phyloP scores from a whole-genome alignment of 495 filamentous ascomycete genomes.

The Hypoxylon lenormandii region DNA sequence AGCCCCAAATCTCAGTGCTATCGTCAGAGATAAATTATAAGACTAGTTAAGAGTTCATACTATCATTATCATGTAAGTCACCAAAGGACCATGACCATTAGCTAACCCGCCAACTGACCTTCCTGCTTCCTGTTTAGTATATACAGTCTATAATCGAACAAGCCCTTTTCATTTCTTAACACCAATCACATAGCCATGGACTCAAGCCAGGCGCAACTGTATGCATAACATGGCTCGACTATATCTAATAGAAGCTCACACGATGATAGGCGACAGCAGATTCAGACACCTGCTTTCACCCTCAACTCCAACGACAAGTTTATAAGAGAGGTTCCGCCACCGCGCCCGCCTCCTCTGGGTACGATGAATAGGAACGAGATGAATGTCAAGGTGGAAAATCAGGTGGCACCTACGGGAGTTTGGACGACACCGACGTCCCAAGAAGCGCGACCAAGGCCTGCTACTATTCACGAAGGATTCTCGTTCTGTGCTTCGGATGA shows the following conservation, averaged over 20 bases:
- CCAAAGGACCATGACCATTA: constrained; percentile 35
- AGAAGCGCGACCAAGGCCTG: constrained; percentile 62
- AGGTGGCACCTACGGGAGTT: constrained; percentile 54
- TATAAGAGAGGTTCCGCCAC: constrained; percentile 54
- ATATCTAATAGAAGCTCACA: constrained; percentile 47
- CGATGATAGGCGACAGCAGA: constrained; percentile 57
- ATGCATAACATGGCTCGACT: constrained; percentile 39
- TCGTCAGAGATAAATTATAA: constrained; percentile 40
- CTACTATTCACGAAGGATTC: constrained; percentile 70
- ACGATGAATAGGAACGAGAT: constrained; percentile 60
- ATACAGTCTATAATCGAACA: constrained; percentile 55
- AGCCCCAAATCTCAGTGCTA: constrained; percentile 14
- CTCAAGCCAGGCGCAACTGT: constrained; percentile 58
- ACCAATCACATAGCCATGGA: constrained; percentile 54
- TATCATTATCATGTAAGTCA: constrained; percentile 58
- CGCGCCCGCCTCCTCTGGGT: constrained; percentile 52
- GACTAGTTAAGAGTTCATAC: constrained; percentile 47
- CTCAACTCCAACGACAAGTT: constrained; percentile 56
- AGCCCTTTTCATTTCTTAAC: constrained; percentile 47
- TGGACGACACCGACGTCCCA: constrained; percentile 62
- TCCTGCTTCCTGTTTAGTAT: constrained; percentile 33
- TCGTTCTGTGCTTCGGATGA: constrained; percentile 67
- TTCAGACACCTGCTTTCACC: constrained; percentile 58
- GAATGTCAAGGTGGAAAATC: constrained; percentile 53
- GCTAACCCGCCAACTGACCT: constrained; percentile 44